These are phyloP conservation scores for Fonsecaea nubica DNA, from an alignment of 2,329 filamentous ascomycete genomes.

Conservation along the genomic window DNA sequence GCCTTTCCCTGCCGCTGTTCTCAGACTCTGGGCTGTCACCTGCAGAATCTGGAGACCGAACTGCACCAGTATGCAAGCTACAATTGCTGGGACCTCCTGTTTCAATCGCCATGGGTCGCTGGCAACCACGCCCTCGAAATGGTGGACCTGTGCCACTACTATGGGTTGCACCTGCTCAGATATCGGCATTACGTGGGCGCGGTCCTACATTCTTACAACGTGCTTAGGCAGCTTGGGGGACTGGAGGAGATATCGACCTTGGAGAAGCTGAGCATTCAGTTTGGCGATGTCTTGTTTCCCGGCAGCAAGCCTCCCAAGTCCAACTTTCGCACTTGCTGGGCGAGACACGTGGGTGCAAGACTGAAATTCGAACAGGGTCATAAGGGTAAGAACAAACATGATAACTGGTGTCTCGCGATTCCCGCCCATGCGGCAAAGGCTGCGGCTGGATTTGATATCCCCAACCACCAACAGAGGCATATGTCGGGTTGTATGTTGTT, in stretches of 20 bases:
- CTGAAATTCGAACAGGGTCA: conserved; percentile 42
- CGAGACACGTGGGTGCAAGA: conserved; percentile 42
- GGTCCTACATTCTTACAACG: conserved; percentile 43
- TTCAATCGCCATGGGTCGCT: conserved; percentile 43
- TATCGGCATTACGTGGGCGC: conserved; percentile 42
- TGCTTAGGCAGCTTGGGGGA: conserved; percentile 35
- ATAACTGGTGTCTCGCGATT: conserved; percentile 40
- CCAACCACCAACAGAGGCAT: conserved; percentile 17
- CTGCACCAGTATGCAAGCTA: conserved; percentile 37
- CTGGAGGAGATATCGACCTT: conserved; percentile 39
- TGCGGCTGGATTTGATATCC: conserved; percentile 41
- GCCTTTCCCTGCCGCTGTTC: conserved; percentile 42
- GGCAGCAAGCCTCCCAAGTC: conserved; percentile 38
- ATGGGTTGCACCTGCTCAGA: conserved; percentile 42
- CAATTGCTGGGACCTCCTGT: conserved; percentile 42
- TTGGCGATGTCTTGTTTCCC: conserved; percentile 40
- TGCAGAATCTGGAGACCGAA: conserved; percentile 39
- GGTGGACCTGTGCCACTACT: conserved; percentile 41
- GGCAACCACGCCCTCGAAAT: conserved; percentile 43
- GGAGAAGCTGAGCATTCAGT: conserved; percentile 37
- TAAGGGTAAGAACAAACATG: conserved; percentile 37
- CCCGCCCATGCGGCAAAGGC: conserved; percentile 41
- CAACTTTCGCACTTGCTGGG: conserved; percentile 41
- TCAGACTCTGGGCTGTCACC: conserved; percentile 41
- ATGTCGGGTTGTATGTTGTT: conserved; percentile 36